A percentile compares a stretch with the other conserved stretches of the same genome.
phyloP scores from a whole-genome alignment of 805 yeast species.

The Metschnikowia henanensis region DNA sequence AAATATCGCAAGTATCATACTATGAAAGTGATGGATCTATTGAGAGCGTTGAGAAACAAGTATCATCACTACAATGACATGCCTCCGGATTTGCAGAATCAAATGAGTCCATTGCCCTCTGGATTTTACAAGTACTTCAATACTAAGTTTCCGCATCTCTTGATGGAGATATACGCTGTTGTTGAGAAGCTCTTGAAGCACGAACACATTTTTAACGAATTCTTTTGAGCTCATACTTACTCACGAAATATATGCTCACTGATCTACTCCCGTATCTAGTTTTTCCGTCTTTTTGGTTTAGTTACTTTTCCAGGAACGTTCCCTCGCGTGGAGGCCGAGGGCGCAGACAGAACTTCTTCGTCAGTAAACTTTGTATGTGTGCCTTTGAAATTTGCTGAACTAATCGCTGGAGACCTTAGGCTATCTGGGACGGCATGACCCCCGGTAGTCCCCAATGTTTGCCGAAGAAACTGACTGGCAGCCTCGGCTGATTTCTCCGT shows the following conservation, averaged over 20 bases:
- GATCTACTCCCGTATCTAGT: background rate
- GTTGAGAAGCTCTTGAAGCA: constrained; percentile 55
- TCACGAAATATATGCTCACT: background rate
- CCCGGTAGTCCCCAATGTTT: constrained; percentile 42
- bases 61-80: constrained; percentile 93
- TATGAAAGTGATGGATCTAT: constrained; percentile 75
- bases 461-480: constrained; percentile 47
- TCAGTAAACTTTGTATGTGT: constrained; percentile 51
- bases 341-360: too few species aligned
- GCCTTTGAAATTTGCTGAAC: constrained; percentile 51
- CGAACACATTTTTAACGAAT: constrained; percentile 58
- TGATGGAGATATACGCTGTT: constrained; percentile 72
- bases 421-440: constrained; percentile 30
- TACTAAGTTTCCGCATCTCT: constrained; percentile 69
- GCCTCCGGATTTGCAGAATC: constrained; percentile 60
- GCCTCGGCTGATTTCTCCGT: constrained; percentile 28
- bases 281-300: constrained; percentile 5
- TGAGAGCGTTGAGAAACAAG: constrained; percentile 89
- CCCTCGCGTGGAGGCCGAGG: background rate
- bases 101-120: constrained; percentile 79
- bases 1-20: constrained; percentile 87
- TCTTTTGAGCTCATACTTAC: constrained; percentile 21
- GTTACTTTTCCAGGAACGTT: constrained; percentile 1
- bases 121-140: constrained; percentile 83
- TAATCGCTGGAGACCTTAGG: constrained; percentile 49